Base-by-base conservation (phyloP, 2,329 filamentous ascomycete genomes). In the Allantophomopsis lycopodina region DNA sequence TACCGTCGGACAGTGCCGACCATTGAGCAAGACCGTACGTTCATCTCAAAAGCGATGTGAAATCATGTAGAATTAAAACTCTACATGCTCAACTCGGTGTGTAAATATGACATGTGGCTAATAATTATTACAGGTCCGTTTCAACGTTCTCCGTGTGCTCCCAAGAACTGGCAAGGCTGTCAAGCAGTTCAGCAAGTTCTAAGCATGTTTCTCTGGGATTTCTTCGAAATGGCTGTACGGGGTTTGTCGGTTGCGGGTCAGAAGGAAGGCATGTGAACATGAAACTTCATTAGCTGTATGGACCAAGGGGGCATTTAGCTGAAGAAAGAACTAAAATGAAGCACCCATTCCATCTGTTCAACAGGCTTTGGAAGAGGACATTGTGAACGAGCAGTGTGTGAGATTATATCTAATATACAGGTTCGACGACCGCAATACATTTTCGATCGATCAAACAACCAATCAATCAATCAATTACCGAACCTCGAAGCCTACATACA, bases 131-230 rank as follows among this genome's bases (percentile, higher is more conserved):
- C 52, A 94, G 87, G 83, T 94, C 63, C 91, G 91, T 65, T 98
- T 98, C 85, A 98, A 98, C 76, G 88, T 95, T 64, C 85, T 98
- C 64, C 88, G 91, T 62, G 91, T 98, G 60, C 83, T 96, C 60
- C 89, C 89, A 70, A 81, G 88, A 73, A 94, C 86, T 60, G 86
- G 88, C 71, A 95, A 95, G 82, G 71, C 78, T 59, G 87, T 95
- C 68, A 98, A 98, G 87, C 69, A 79, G 67, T 98, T 98, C 80
- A 75, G 68, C 76, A 98, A 98, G 79, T 98, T 98, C 77, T 98
- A 94, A 80, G 47, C 46, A 46, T 43, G 45, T 50, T 51, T 45
- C 48, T 50, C 42, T 48, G 52, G 54, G 50, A 44, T 48, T 51
- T 39, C 44, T 47, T 36, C 23, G 39, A 37, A 38, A 48, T 45